Percentiles rank a stretch among this genome's conserved stretches.
phyloP scores from a whole-genome alignment of 768 basidiomycete genomes.

The Kwoniella heveanensis region DNA sequence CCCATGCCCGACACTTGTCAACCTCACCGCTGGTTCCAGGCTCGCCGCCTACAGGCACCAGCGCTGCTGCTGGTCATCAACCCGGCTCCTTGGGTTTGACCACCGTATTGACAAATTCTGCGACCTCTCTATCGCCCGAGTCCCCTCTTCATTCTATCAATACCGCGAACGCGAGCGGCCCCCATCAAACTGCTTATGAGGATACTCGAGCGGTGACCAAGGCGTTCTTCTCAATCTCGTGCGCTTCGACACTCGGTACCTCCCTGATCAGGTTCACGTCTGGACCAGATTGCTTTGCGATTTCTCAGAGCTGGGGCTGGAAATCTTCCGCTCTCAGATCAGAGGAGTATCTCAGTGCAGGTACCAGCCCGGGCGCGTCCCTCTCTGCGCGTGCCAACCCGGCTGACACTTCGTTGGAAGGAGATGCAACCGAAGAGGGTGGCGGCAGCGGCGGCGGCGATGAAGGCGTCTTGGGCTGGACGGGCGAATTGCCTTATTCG shows the following conservation, averaged over 20 bases:
- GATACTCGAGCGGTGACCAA: constrained; percentile 45
- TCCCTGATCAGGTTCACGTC: constrained; percentile 81
- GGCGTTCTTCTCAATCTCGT: constrained; percentile 82
- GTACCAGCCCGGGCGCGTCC: not conserved
- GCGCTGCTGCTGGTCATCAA: not conserved
- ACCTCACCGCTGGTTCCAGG: constrained; percentile 13
- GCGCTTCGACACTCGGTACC: constrained; percentile 76
- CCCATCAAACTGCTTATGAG: constrained; percentile 24
- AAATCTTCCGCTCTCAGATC: constrained; percentile 66
- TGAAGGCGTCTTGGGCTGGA: constrained; percentile 58
- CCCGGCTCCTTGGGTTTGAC: not conserved
- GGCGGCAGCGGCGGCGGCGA: constrained; percentile 29
- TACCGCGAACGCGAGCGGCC: not conserved
- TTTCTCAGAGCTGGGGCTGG: constrained; percentile 94
- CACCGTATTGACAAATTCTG: not conserved
- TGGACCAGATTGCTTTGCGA: constrained; percentile 78
- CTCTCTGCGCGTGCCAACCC: not conserved
- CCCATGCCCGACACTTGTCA: constrained; percentile 10
- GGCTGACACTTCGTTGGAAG: not conserved
- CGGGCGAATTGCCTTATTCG: constrained; percentile 49
- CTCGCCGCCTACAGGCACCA: constrained; percentile 2
- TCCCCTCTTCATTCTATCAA: not conserved
- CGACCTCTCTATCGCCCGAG: not conserved
- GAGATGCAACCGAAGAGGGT: constrained; percentile 1
- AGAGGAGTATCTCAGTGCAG: constrained; percentile 59